These are phyloP conservation scores for Aquilaria agallochum DNA, from an alignment of 441 rosid genomes.

Conservation along the genomic window DNA sequence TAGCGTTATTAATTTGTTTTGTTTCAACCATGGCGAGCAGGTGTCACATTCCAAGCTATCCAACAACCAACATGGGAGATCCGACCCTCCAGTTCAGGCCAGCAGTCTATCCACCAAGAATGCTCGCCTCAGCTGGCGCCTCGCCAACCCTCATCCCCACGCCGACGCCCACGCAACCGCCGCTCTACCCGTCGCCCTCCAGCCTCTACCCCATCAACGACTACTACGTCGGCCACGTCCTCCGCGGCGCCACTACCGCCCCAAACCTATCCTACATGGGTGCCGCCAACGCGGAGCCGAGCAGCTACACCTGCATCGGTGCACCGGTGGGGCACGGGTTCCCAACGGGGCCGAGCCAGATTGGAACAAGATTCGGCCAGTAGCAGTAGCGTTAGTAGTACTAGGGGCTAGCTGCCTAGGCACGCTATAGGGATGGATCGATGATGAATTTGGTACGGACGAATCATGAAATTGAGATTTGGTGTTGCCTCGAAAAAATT, in stretches of 20 bases:
- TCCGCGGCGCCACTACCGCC: slow-evolving; percentile 29
- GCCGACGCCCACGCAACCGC: slow-evolving; percentile 31
- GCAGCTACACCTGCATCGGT: slow-evolving; percentile 71
- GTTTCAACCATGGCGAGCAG: slow-evolving; percentile 15
- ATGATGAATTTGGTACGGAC: slow-evolving; percentile 19
- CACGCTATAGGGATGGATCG: slow-evolving; percentile 16
- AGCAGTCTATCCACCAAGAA: slow-evolving; percentile 42
- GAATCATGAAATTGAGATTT: no score
- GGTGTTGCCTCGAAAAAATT: slow-evolving; percentile 19
- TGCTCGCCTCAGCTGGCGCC: slow-evolving; percentile 42
- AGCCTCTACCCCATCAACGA: slow-evolving; percentile 39
- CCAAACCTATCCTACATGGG: slow-evolving; percentile 32
- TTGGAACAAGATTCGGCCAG: slow-evolving; percentile 28
- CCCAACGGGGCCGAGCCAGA: slow-evolving; percentile 23
- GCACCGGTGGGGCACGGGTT: slow-evolving; percentile 60
- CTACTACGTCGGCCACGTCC: slow-evolving; percentile 57
- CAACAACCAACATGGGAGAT: slow-evolving; percentile 43
- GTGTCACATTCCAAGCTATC: slow-evolving; percentile 49
- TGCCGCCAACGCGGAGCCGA: slow-evolving; percentile 19
- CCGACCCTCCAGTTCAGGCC: slow-evolving; percentile 40
- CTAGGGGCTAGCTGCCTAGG: slow-evolving; percentile 30
- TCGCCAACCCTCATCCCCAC: slow-evolving; percentile 34
- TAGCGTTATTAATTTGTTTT: slow-evolving; percentile 1
- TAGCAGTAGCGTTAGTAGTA: slow-evolving; percentile 15
- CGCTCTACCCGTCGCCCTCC: slow-evolving; percentile 45